Conservation (phyloP, 176 grass and related monocot genomes). For the Miscanthus lutarioriparius region DNA sequence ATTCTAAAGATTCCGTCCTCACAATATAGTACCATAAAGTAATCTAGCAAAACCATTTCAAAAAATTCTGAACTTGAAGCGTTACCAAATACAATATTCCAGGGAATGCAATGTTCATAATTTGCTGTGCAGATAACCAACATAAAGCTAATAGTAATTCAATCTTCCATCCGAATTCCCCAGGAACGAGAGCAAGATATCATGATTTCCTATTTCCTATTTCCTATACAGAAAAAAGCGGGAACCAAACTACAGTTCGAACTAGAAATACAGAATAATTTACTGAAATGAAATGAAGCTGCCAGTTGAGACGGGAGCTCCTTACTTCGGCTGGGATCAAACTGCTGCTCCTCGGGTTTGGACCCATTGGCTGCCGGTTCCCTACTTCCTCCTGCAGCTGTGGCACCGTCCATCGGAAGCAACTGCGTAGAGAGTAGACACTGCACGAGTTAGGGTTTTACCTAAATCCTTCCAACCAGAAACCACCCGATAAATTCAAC, state of each 20-base stretch:
- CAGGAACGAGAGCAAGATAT: neutral
- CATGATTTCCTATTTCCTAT: neutral
- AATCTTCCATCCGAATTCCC: neutral
- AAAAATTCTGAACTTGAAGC: neutral
- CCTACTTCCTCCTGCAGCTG: neutral
- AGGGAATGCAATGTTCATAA: neutral
- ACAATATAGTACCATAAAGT: neutral
- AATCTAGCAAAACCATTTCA: constrained; percentile 10
- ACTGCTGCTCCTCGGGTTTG: constrained; percentile 41
- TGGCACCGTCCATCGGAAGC: constrained; percentile 26
- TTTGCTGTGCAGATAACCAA: neutral
- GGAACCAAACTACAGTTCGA: neutral
- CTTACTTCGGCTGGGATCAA: constrained; percentile 85
- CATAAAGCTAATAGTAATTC: neutral
- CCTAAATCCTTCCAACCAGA: constrained; percentile 1
- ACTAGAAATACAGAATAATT: neutral
- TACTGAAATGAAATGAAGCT: neutral
- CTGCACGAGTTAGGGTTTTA: neutral
- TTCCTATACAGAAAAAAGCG: neutral
- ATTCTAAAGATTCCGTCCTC: neutral
- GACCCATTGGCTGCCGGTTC: constrained; percentile 29
- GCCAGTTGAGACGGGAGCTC: neutral
- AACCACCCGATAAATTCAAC: neutral
- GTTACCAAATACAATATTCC: neutral
- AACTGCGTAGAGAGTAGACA: neutral